phyloP scores from a whole-genome alignment of 768 basidiomycete species.

The Mycena rosella region DNA sequence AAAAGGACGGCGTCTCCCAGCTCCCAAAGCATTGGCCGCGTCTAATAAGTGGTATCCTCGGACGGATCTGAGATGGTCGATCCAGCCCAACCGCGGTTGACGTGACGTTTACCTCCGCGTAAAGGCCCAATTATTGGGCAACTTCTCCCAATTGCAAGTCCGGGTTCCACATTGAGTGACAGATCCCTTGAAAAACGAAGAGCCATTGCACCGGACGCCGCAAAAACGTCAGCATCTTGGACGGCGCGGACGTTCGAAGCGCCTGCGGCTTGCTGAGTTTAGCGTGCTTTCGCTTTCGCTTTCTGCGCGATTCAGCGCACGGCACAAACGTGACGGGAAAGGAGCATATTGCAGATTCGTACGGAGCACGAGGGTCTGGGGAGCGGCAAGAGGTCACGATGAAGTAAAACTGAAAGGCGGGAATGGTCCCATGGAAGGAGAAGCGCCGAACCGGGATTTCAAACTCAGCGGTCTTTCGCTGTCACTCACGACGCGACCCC shows the following conservation, averaged over 20 bases:
- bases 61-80: constrained; percentile 25
- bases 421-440: constrained; percentile 18
- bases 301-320: neutral
- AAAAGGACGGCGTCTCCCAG: neutral
- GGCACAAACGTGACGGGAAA: constrained; percentile 24
- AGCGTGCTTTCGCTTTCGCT: constrained; percentile 3
- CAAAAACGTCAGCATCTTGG: constrained; percentile 14
- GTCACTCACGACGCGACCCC: constrained; percentile 3
- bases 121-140: neutral
- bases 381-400: constrained; percentile 22
- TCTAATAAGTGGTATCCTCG: constrained; percentile 29
- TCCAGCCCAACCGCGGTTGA: constrained; percentile 38
- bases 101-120: constrained; percentile 49
- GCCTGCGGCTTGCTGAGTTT: neutral
- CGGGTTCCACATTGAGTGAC: constrained; percentile 18
- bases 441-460: constrained; percentile 21
- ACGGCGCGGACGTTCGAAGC: neutral
- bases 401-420: constrained; percentile 22
- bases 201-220: constrained; percentile 23
- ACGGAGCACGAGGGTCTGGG: constrained; percentile 22
- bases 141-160: constrained; percentile 23
- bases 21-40: neutral
- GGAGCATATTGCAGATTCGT: constrained; percentile 23
- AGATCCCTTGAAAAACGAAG: constrained; percentile 43
- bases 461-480: constrained; percentile 14